Evolutionary conservation across 345 rosid genomes (phyloP).

Genomic region (Lenwebbia sp.): DNA sequence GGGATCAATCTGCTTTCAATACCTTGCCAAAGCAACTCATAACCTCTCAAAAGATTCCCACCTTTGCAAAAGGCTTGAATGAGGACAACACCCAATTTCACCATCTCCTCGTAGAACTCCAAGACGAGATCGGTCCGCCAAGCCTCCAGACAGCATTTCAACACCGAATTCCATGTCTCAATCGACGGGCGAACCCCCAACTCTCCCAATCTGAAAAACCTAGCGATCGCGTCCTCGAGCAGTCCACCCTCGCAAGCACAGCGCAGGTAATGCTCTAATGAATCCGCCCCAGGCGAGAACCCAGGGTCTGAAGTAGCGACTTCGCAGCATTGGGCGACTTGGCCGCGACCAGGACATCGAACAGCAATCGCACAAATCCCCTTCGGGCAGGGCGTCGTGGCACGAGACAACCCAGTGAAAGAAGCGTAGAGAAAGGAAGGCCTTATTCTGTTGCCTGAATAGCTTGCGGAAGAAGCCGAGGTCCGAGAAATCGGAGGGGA

Average conservation of each 20-base stretch:
- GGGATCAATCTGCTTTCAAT: slow-evolving; percentile 30
- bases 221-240: slow-evolving; percentile 33
- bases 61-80: slow-evolving; percentile 27
- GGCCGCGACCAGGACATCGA: slow-evolving; percentile 50
- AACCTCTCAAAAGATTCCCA: too few species aligned
- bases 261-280: slow-evolving; percentile 31
- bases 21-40: slow-evolving; percentile 31
- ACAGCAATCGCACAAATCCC: slow-evolving; percentile 32
- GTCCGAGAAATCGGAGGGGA: slow-evolving; percentile 38
- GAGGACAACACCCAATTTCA: slow-evolving; percentile 20
- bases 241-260: slow-evolving; percentile 40
- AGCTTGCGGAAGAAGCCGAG: slow-evolving; percentile 37
- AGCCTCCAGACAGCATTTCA: slow-evolving; percentile 26
- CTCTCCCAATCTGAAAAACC: slow-evolving; percentile 18
- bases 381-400: slow-evolving; percentile 23
- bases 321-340: slow-evolving; percentile 39
- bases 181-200: slow-evolving; percentile 13
- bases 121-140: slow-evolving; percentile 32
- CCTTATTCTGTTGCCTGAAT: slow-evolving; percentile 38
- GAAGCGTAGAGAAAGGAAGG: slow-evolving; percentile 35
- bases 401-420: slow-evolving; percentile 35
- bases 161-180: slow-evolving; percentile 40
- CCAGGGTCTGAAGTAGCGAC: slow-evolving; percentile 22
- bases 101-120: slow-evolving; percentile 36
- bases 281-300: slow-evolving; percentile 19